A percentile compares a stretch with the other conserved stretches of the same genome.
These are phyloP conservation scores for Penicillium capsulatum DNA, from an alignment of 2,329 filamentous ascomycete species.

Conservation along the genomic window DNA sequence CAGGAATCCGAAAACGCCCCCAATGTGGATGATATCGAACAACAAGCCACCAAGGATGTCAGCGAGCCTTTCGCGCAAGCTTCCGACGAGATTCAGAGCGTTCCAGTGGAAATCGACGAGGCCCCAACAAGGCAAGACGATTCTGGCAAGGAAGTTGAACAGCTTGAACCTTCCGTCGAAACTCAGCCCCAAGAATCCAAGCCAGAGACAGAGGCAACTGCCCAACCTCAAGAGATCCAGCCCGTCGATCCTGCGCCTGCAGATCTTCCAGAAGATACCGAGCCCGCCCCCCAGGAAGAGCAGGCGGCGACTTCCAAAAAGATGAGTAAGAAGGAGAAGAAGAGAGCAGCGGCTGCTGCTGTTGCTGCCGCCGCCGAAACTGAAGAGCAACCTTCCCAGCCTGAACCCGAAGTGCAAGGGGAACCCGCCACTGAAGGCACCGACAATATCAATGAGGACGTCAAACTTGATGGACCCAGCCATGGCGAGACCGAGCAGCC, in stretches of 20 bases:
- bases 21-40: no score
- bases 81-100: neutral
- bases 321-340: slow-evolving; percentile 27
- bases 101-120: neutral
- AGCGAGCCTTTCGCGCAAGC: neutral
- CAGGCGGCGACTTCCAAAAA: slow-evolving; percentile 17
- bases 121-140: neutral
- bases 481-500: neutral
- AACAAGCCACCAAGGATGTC: neutral
- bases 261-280: slow-evolving; percentile 3
- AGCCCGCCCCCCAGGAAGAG: slow-evolving; percentile 1
- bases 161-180: neutral
- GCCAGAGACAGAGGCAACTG: neutral
- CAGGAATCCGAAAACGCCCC: neutral
- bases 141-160: neutral
- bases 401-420: no score
- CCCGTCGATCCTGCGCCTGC: neutral
- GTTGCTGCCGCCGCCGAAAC: slow-evolving; percentile 15
- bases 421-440: no score
- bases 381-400: no score
- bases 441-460: no score
- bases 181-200: neutral
- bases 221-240: neutral
- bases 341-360: slow-evolving; percentile 12
- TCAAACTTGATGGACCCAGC: no score